phyloP scores from a whole-genome alignment of 306 rosid genomes.

The Medicago lupulina region DNA sequence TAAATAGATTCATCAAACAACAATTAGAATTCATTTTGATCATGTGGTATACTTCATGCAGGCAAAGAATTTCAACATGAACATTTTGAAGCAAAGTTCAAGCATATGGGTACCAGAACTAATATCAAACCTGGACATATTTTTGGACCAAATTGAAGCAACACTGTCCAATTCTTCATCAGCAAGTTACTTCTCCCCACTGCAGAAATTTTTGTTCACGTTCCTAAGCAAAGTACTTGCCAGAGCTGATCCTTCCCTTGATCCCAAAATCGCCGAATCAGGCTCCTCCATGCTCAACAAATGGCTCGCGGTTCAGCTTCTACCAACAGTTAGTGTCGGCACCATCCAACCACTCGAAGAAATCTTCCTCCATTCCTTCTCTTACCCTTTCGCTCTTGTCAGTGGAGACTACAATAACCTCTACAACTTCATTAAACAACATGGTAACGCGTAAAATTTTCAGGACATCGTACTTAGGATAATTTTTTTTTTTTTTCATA shows the following conservation, averaged over 20 bases:
- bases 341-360: constrained; percentile 83
- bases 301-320: constrained; percentile 89
- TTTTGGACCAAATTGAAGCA: constrained; percentile 69
- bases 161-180: constrained; percentile 49
- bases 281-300: constrained; percentile 64
- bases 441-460: constrained; percentile 52
- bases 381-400: constrained; percentile 73
- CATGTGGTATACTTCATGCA: constrained; percentile 39
- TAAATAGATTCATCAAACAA: background rate
- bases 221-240: constrained; percentile 65
- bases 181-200: constrained; percentile 47
- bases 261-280: constrained; percentile 58
- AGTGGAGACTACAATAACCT: constrained; percentile 68
- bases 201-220: constrained; percentile 62
- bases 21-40: background rate
- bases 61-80: constrained; percentile 65
- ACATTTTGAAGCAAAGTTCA: constrained; percentile 70
- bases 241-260: constrained; percentile 70
- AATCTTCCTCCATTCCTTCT: constrained; percentile 81
- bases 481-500: no score
- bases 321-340: constrained; percentile 70
- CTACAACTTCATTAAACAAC: constrained; percentile 58
- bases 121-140: constrained; percentile 47
- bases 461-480: no score
- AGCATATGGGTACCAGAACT: constrained; percentile 70